These are phyloP conservation scores for Malassezia globosa DNA, from an alignment of 1,284 basidiomycete genomes.

Conservation along the genomic window DNA sequence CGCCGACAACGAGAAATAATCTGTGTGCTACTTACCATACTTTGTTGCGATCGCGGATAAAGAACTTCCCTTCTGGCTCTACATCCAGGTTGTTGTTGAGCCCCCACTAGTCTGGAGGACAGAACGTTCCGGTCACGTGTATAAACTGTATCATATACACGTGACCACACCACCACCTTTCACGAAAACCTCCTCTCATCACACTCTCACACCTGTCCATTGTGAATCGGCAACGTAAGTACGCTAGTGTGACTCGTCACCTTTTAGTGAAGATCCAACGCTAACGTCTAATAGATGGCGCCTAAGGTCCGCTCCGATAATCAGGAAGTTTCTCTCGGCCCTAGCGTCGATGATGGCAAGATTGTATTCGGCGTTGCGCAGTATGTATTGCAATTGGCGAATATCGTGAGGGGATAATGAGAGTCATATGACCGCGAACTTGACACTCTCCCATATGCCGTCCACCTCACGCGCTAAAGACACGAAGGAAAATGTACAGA, in stretches of 20 bases:
- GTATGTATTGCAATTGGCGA: too few species aligned
- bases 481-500: neutral
- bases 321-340: constrained; percentile 45
- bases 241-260: neutral
- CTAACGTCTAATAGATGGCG: constrained; percentile 35
- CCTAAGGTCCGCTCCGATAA: constrained; percentile 36
- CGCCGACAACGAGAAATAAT: too few species aligned
- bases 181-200: too few species aligned
- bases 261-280: neutral
- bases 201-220: constrained; percentile 15
- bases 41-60: too few species aligned
- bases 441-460: too few species aligned
- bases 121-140: constrained; percentile 14
- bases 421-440: neutral
- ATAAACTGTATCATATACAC: constrained; percentile 13
- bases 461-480: neutral
- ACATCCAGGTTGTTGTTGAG: neutral
- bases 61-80: too few species aligned
- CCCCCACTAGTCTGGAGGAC: too few species aligned
- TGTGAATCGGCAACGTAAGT: constrained; percentile 14
- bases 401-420: neutral
- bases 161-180: too few species aligned
- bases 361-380: constrained; percentile 47
- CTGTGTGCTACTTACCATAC: too few species aligned
- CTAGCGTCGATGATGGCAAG: constrained; percentile 47